Evolutionary conservation across 2,329 filamentous ascomycete genomes (phyloP).

Genomic region (Nectriaceae sp.): DNA sequence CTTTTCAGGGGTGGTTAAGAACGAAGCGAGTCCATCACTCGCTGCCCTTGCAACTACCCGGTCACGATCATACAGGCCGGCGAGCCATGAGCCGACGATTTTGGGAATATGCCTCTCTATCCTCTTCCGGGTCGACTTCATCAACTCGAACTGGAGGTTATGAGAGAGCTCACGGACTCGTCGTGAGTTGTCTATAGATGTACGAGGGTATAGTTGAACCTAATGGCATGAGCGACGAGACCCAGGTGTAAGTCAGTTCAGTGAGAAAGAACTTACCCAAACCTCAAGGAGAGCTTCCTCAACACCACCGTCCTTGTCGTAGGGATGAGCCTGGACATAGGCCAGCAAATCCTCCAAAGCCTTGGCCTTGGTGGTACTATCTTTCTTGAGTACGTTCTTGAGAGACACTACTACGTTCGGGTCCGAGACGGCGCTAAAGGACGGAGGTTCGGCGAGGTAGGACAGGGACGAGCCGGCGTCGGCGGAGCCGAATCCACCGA

Average conservation of each 20-base stretch:
- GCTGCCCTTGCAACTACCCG: conserved; percentile 75
- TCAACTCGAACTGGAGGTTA: conserved; percentile 64
- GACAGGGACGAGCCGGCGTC: conserved; percentile 62
- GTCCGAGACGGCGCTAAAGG: conserved; percentile 76
- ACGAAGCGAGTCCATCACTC: conserved; percentile 70
- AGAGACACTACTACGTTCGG: conserved; percentile 85
- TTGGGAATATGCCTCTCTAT: conserved; percentile 78
- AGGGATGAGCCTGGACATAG: conserved; percentile 58
- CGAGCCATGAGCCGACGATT: conserved; percentile 86
- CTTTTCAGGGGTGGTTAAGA: conserved; percentile 82
- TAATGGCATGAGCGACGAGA: conserved; percentile 36
- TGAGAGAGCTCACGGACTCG: conserved; percentile 88
- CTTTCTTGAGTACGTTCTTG: conserved; percentile 91
- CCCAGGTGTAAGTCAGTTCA: neutral
- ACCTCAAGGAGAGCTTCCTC: conserved; percentile 85
- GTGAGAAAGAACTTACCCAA: conserved; percentile 61
- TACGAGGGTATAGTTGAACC: conserved; percentile 83
- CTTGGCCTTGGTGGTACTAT: conserved; percentile 87
- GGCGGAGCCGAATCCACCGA: conserved; percentile 40
- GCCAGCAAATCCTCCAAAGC: conserved; percentile 82
- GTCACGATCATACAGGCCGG: conserved; percentile 86
- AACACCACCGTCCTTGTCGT: conserved; percentile 59
- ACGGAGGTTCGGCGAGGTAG: conserved; percentile 83
- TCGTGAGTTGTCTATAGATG: conserved; percentile 86
- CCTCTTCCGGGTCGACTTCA: conserved; percentile 72